A percentile compares a stretch with the other conserved stretches of the same genome.
Evolutionary conservation across 78 protist species (phyloP).

Genomic region (Dictyostelium purpureum): DNA sequence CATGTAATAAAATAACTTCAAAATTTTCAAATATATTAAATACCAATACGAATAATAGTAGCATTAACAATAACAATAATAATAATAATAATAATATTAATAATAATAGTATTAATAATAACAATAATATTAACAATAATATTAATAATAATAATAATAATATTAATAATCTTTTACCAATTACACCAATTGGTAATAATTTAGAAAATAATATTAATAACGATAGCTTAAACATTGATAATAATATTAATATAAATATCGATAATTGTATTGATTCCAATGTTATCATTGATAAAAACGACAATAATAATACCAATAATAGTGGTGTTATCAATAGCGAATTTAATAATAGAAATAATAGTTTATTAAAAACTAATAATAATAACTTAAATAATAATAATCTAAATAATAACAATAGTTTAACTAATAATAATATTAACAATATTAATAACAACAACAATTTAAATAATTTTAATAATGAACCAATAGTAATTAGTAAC

Average conservation of each 20-base stretch:
- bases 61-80: not conserved
- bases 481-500: slow-evolving; percentile 25
- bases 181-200: no score
- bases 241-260: not conserved
- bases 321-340: not conserved
- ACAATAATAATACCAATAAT: not conserved
- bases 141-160: not conserved
- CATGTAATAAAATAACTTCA: not conserved
- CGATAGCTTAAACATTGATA: not conserved
- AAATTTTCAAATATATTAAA: not conserved
- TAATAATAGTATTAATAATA: not conserved
- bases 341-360: not conserved
- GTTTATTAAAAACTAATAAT: not conserved
- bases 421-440: not conserved
- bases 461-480: not conserved
- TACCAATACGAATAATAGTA: not conserved
- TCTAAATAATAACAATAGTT: not conserved
- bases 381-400: not conserved
- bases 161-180: not conserved
- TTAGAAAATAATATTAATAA: not conserved
- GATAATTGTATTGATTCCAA: not conserved
- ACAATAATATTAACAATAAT: not conserved
- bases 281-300: not conserved
- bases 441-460: not conserved
- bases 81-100: not conserved